A percentile compares a stretch with the other conserved stretches of the same genome.
phyloP scores from a whole-genome alignment of 2,329 filamentous ascomycete species.

The Monilinia fructicola region DNA sequence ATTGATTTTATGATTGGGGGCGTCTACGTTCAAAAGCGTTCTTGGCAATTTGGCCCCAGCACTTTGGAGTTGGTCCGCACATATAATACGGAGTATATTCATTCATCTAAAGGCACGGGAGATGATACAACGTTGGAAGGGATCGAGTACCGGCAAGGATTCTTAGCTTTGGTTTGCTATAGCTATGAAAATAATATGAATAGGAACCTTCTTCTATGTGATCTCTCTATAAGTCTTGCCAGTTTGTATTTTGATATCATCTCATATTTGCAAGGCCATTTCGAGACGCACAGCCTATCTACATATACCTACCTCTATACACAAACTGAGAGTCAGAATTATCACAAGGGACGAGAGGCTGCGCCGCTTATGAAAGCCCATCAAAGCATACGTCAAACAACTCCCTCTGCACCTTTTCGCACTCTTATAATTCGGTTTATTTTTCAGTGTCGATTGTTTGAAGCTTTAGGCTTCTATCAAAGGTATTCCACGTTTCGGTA shows the following conservation, averaged over 20 bases:
- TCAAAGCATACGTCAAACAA: not conserved
- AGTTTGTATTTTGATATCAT: not conserved
- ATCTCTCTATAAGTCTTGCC: not conserved
- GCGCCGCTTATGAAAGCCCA: conserved; percentile 4
- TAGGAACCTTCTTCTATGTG: not conserved
- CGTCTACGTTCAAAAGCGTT: conserved; percentile 12
- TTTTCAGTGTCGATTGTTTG: not conserved
- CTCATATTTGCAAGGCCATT: not conserved
- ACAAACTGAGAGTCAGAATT: not conserved
- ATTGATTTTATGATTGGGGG: conserved; percentile 12
- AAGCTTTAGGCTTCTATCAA: conserved; percentile 15
- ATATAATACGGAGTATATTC: not conserved
- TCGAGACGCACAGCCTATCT: conserved; percentile 4
- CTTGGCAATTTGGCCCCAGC: conserved; percentile 17
- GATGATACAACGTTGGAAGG: not conserved
- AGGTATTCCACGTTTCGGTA: not conserved
- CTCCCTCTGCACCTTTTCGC: conserved; percentile 9
- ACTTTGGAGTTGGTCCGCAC: not conserved
- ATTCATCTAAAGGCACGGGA: conserved; percentile 1
- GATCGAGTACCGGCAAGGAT: conserved; percentile 5
- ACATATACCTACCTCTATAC: too few species aligned
- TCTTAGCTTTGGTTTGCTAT: not conserved
- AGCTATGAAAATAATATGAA: conserved; percentile 4
- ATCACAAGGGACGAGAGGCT: not conserved
- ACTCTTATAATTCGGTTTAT: not conserved